Evolutionary conservation across 2,329 filamentous ascomycete species (phyloP).

Genomic region (Aureobasidium mangrovei): DNA sequence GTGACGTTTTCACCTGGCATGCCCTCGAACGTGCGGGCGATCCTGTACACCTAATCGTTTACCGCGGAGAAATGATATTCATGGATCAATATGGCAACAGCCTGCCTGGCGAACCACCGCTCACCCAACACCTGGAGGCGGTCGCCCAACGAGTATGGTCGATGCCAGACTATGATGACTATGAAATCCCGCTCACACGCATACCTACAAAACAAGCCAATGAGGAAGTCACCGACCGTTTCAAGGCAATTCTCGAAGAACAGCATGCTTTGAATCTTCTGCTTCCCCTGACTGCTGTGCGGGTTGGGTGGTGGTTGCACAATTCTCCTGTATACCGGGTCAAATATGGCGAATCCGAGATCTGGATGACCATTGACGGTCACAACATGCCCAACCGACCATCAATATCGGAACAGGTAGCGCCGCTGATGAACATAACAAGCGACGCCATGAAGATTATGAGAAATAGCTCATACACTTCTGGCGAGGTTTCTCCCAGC

Average conservation of each 20-base stretch:
- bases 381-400: conserved; percentile 8
- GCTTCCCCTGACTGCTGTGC: background rate
- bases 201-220: conserved; percentile 1
- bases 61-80: conserved; percentile 7
- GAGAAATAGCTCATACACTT: background rate
- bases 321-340: conserved; percentile 2
- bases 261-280: background rate
- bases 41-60: conserved; percentile 8
- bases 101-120: background rate
- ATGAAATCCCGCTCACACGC: conserved; percentile 2
- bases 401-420: background rate
- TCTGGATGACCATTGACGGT: conserved; percentile 8
- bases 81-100: conserved; percentile 8
- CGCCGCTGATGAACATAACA: background rate
- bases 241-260: background rate
- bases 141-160: background rate
- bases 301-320: conserved; percentile 7
- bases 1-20: conserved; percentile 9
- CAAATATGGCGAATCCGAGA: conserved; percentile 1
- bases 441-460: background rate
- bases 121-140: background rate
- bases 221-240: background rate
- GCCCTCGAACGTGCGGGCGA: conserved; percentile 5
- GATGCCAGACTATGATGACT: conserved; percentile 1
- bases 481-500: background rate